Conservation (phyloP, 225 moss, liverwort and hornwort species). For the Straminergon stramineum region DNA sequence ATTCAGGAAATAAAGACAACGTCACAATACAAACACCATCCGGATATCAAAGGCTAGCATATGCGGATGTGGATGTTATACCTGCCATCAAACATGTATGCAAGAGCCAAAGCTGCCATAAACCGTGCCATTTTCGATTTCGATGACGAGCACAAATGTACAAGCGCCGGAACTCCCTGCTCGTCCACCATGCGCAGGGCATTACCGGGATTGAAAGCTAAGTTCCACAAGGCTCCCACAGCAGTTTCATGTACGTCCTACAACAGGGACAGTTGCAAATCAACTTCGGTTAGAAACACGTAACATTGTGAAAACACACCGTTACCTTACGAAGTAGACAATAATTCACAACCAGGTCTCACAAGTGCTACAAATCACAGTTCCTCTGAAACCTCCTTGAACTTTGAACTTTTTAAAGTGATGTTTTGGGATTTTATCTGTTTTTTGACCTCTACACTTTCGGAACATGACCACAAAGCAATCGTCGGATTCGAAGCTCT, state of each 20-base stretch:
- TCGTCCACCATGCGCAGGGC: conserved; percentile 86
- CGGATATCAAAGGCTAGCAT: neutral
- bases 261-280: neutral
- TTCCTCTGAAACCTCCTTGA: neutral
- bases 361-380: neutral
- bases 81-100: conserved; percentile 99
- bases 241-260: conserved; percentile 96
- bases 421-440: neutral
- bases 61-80: neutral
- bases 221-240: conserved; percentile 91
- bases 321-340: neutral
- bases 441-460: neutral
- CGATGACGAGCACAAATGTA: conserved; percentile 79
- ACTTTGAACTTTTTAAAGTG: neutral
- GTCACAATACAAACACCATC: neutral
- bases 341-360: neutral
- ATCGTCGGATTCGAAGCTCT: neutral
- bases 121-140: conserved; percentile 92
- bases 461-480: neutral
- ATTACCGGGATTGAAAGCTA: conserved; percentile 91
- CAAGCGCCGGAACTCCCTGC: conserved; percentile 79
- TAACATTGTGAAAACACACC: neutral
- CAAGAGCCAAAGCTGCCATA: conserved; percentile 93
- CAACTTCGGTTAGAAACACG: neutral
- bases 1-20: neutral